Evolutionary conservation across 768 basidiomycete genomes (phyloP), one percentile per base, ranked within the genome.

Genomic region (Calocybe indica): DNA sequence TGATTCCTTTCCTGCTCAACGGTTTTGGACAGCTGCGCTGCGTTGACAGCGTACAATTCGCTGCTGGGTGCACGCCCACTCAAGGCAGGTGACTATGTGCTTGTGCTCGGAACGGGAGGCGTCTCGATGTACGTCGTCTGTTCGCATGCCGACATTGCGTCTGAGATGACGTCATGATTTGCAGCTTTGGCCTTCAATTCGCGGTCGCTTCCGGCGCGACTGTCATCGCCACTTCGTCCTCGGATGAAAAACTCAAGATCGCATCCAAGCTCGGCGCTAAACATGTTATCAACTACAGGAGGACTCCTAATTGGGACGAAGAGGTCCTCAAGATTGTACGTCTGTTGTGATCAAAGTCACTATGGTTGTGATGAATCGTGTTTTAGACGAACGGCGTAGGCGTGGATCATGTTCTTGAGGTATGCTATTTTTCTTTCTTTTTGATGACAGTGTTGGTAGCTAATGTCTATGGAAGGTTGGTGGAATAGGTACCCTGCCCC

Each of bases 141-240:
- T 22, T 22, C 22, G 22, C 22, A 22, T 22, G 4, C 22, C 4
- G 22, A 4, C 2, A 22, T 22, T 1, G 22, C 22, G 22, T 49
- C 28, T 39, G 37, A 1, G 9, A n/a, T 4, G 33, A 41, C n/a
- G 6, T 11, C 40, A 11, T 41, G 11, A 9, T 12, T n/a, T 34
- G 5, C 38, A 76, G 79, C 36, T 82, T 78, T 54, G 82, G 69
- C 2, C 63, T 77, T 2, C 80, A 85, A 61, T 62, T 87, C 39
- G 82, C 83, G 2, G 71, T 80, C 37, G 77, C 79, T 2, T 70
- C 78, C 6, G 83, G 83, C 33, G 83, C 82, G 2, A 74, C 63
- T 1, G 82, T 84, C 48, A 83, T 88, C 53, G 71, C 73, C 28
- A 86, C 83, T 0, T 85, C 83, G 1, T 84, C 82, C 0, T 80